Conservation (phyloP, 1,284 basidiomycete genomes). For the Heterobasidion annosum region DNA sequence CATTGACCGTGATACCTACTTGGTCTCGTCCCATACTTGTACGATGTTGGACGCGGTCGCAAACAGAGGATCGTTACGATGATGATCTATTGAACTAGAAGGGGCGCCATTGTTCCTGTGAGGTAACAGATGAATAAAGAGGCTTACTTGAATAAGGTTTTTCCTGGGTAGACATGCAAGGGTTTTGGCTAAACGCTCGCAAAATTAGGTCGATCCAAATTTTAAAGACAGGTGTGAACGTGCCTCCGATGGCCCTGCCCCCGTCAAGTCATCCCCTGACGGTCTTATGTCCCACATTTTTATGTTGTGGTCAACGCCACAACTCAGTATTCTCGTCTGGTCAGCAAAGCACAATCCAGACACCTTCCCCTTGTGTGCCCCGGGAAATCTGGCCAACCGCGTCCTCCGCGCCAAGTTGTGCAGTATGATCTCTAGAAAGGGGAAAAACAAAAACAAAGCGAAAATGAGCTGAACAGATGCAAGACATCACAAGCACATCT, state of each 20-base stretch:
- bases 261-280: conserved; percentile 17
- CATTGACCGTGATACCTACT: conserved; percentile 35
- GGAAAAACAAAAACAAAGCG: not conserved
- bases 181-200: conserved; percentile 38
- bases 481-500: not conserved
- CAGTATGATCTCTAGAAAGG: conserved; percentile 66
- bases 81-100: conserved; percentile 86
- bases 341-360: conserved; percentile 76
- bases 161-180: conserved; percentile 70
- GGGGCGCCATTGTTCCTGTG: not conserved
- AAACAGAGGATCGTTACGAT: conserved; percentile 80
- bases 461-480: not conserved
- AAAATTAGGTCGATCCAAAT: not conserved
- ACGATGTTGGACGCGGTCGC: conserved; percentile 92
- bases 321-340: conserved; percentile 72
- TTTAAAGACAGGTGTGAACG: not conserved
- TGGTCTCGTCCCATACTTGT: conserved; percentile 97
- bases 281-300: conserved; percentile 75
- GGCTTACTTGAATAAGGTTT: conserved; percentile 79
- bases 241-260: conserved; percentile 25
- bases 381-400: conserved; percentile 60
- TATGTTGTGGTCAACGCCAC: conserved; percentile 86
- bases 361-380: conserved; percentile 90
- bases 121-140: not conserved
- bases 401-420: conserved; percentile 76